Base-by-base conservation (phyloP, 2,329 filamentous ascomycete genomes). In the Mycosphaerella sp. region DNA sequence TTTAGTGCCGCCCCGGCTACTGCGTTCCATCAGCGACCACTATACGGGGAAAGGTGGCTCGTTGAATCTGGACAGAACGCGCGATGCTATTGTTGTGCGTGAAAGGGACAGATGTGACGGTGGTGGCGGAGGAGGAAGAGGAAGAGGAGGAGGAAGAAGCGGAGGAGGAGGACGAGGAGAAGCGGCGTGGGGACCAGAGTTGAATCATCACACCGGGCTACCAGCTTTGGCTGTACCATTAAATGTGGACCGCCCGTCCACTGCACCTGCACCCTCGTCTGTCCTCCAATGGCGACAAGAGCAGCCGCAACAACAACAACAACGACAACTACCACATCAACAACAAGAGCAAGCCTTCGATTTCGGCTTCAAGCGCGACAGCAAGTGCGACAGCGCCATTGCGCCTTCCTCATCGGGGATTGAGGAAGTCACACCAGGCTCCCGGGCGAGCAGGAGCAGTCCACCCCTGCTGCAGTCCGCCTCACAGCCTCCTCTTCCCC, bases 331-430 rank as follows among this genome's bases (percentile, higher is more conserved):
- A 25, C 39, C 13, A 43, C 21, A 14, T 12, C 25, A 30, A 21
- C 36, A 41, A 14, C 25, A 16, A 14, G 35, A n/a, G 27, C 44
- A 36, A 13, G 32, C 14, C 34, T 30, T 21, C 37, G 45, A 48
- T 27, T 39, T 28, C 27, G 45, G 18, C 25, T 41, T 48, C 44
- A 47, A 34, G 7, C 30, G 30, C 30, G 30, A n/a, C 30, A 34
- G n/a, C 39, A 68, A 68, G 59, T 62, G 67, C 49, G 67, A 70
- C 51, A 67, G 64, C 34, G 67, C 57, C 45, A 60, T 68, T 44
- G 65, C 59, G 17, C 52, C 64, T 37, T 64, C 64, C 17, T 32
- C 59, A 2, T 53, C 59, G 9, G 60, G 60, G n/a, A 44, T 49
- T 28, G 59, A 59, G 25, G 28, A 40, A 52, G 54, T 44, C 45